Evolutionary conservation across 345 rosid species (phyloP), one percentile per base, ranked within the genome.

Genomic region (Populus euphratica): DNA sequence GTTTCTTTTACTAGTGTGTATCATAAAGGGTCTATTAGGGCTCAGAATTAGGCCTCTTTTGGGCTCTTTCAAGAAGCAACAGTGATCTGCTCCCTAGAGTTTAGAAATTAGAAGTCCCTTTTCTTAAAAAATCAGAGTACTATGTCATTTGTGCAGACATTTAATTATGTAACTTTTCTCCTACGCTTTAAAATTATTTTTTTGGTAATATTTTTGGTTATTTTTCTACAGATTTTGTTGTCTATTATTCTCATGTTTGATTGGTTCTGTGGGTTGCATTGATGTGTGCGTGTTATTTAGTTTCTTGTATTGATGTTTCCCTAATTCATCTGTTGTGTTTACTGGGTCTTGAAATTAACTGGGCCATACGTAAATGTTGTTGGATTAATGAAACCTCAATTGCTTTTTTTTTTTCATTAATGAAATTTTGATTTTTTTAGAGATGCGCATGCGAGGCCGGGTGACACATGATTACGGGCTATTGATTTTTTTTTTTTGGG

Each of bases 21-120:
- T 84, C 80, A 85, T 88, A 71, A 83, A 82, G 82, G 74, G 86
- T 79, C 83, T 86, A 82, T 64, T 23, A 29, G 81, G 73, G 85
- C 85, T 87, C 76, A 63, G 68, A 75, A 62, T 81, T 83, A 65
- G 78, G 73, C 70, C 74, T 81, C 73, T 77, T 79, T 75, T 59
- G 31, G 68, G 43, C 68, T 76, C 41, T 56, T 69, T 74, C 63
- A 41, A 68, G 47, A 12, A 20, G 41, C 61, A 73, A 21, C 39
- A 78, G 27, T 82, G 50, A 77, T 76, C 83, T 75, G 74, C 76
- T 80, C 49, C 29, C 63, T 35, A 27, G 29, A 70, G 66, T 70
- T 70, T 36, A 6, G 23, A 35, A 29, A 17, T 54, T 41, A 41
- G 17, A 77, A 54, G 6, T 44, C 10, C 8, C 2, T 49, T n/a